A percentile compares a stretch with the other conserved stretches of the same genome.
phyloP scores from a whole-genome alignment of 345 rosid genomes.

The Geranium rotundifolium region DNA sequence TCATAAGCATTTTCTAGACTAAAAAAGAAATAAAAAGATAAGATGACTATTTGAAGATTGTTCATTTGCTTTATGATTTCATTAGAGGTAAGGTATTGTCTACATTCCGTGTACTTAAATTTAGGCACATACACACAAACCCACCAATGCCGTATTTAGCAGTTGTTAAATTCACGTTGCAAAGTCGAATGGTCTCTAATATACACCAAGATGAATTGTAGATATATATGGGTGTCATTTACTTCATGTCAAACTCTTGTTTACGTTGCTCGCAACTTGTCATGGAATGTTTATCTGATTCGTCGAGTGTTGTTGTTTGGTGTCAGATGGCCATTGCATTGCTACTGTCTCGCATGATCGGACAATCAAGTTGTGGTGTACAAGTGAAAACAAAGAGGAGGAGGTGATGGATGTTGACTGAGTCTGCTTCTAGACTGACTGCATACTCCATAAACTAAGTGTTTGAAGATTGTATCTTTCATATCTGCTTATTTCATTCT shows the following conservation, averaged over 20 bases:
- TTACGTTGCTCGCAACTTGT: neutral
- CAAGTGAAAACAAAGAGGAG: slow-evolving; percentile 9
- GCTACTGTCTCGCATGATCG: slow-evolving; percentile 69
- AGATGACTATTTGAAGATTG: no score
- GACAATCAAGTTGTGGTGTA: slow-evolving; percentile 58
- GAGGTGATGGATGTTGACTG: slow-evolving; percentile 44
- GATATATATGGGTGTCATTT: no score
- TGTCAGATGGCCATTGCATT: slow-evolving; percentile 47
- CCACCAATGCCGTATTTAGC: neutral
- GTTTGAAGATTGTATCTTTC: no score
- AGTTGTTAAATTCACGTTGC: neutral
- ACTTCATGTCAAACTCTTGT: no score
- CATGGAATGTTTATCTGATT: neutral
- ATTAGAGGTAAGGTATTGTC: no score
- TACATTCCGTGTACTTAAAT: no score
- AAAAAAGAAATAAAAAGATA: no score
- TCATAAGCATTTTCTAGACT: neutral
- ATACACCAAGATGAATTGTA: neutral
- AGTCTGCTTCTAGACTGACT: neutral
- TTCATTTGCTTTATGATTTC: no score
- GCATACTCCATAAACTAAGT: neutral
- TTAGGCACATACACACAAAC: neutral
- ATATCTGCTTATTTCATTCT: no score
- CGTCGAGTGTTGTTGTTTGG: neutral
- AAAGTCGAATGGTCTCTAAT: neutral